phyloP scores from a whole-genome alignment of 225 moss, liverwort and hornwort species.

The Rhytidiadelphus loreus region DNA sequence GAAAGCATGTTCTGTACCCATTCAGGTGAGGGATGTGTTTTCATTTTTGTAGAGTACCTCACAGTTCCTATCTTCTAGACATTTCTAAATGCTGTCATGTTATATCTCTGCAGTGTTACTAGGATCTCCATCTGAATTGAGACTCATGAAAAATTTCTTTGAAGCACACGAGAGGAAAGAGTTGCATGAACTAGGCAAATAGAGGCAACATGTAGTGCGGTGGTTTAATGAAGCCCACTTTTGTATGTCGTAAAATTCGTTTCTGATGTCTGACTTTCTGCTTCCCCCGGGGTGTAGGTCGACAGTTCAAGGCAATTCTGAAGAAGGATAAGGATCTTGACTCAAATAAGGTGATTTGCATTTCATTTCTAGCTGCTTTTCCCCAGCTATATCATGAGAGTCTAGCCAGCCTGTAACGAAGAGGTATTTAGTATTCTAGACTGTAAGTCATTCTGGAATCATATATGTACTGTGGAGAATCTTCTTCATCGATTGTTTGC shows the following conservation, averaged over 20 bases:
- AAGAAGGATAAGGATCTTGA: conserved; percentile 67
- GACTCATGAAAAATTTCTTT: background rate
- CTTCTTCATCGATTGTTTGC: background rate
- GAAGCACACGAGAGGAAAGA: background rate
- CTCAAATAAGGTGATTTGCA: conserved; percentile 18
- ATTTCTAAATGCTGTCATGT: background rate
- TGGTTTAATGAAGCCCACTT: too few relatives aligned
- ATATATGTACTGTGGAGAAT: background rate
- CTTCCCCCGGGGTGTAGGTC: conserved; percentile 21
- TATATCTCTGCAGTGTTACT: background rate
- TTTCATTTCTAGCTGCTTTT: background rate
- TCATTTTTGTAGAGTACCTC: background rate
- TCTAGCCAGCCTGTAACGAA: background rate
- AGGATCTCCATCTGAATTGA: background rate
- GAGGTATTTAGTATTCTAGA: background rate
- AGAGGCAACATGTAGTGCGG: background rate
- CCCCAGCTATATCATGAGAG: background rate
- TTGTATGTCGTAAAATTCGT: background rate
- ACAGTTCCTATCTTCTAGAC: background rate
- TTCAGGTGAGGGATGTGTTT: background rate
- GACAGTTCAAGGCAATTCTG: conserved; percentile 54
- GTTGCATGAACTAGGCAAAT: background rate
- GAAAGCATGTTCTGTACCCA: background rate
- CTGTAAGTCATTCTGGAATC: background rate
- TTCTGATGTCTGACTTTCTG: background rate